These are phyloP conservation scores for Zygoascus sp. DNA, from an alignment of 1,139 yeast genomes.

Conservation along the genomic window DNA sequence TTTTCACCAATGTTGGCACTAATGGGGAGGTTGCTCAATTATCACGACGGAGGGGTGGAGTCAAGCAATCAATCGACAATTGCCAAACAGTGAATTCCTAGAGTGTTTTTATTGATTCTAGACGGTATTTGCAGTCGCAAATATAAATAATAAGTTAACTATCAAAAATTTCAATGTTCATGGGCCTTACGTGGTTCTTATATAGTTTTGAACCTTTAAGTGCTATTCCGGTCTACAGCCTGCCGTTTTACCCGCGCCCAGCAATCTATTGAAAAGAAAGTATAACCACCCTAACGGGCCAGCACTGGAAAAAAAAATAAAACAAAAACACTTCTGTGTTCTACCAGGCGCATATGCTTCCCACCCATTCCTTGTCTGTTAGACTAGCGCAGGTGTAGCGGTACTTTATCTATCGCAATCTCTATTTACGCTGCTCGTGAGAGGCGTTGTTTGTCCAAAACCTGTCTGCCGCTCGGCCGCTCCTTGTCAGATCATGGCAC, in stretches of 20 bases:
- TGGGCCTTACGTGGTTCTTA: background rate
- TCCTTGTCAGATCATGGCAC: background rate
- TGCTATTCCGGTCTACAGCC: background rate
- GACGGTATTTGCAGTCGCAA: background rate
- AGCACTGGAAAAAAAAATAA: background rate
- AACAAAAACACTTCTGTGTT: no score
- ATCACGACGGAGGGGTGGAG: no score
- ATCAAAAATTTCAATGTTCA: background rate
- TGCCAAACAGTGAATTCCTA: background rate
- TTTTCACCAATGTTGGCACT: background rate
- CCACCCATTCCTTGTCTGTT: no score
- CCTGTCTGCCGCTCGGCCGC: background rate
- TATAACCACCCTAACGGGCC: background rate
- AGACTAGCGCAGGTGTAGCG: background rate
- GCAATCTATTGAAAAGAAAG: background rate
- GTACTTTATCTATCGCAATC: background rate
- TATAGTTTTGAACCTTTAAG: background rate
- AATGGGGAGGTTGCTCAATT: no score
- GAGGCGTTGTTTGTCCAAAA: background rate
- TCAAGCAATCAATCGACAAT: background rate
- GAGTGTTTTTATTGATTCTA: background rate
- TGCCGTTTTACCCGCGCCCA: constrained; percentile 4
- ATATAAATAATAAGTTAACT: background rate
- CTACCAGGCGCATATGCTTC: no score
- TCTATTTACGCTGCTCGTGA: background rate